Conservation (phyloP, 306 rosid genomes). For the Cucurbita maxima region DNA sequence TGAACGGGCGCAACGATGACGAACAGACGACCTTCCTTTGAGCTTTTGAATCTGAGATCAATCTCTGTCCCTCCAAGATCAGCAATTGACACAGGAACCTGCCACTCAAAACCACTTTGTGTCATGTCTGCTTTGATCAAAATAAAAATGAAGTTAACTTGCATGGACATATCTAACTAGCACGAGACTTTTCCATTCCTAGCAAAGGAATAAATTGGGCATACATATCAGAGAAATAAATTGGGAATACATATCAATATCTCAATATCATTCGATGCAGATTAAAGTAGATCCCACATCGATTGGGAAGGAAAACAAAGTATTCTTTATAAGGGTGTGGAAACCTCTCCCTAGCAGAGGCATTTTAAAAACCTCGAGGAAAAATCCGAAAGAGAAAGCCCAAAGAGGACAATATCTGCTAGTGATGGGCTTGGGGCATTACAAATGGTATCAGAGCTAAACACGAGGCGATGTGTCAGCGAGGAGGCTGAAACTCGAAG, state of each 20-base stretch:
- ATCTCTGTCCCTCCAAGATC: conserved; percentile 99
- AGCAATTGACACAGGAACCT: conserved; percentile 97
- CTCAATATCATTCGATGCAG: too few species aligned
- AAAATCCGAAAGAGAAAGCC: too few species aligned
- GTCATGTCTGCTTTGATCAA: conserved; percentile 1
- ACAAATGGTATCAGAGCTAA: too few species aligned
- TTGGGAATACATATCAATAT: background rate
- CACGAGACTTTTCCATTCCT: background rate
- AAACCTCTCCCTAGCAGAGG: too few species aligned
- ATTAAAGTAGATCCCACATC: too few species aligned
- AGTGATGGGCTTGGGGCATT: too few species aligned
- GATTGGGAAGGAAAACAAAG: too few species aligned
- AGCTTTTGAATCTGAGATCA: conserved; percentile 69
- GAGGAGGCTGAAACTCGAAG: too few species aligned
- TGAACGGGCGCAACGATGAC: conserved; percentile 92
- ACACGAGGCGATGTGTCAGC: too few species aligned
- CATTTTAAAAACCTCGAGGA: too few species aligned
- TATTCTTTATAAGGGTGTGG: too few species aligned
- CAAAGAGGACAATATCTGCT: too few species aligned
- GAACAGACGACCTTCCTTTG: conserved; percentile 73
- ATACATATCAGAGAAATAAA: background rate
- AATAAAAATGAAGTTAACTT: background rate
- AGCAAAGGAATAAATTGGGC: background rate
- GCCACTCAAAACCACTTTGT: conserved; percentile 12
- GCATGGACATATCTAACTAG: background rate